Evolutionary conservation across 2,329 filamentous ascomycete species (phyloP), one percentile per base, ranked within the genome.

Genomic region (Arthroderma sp.): DNA sequence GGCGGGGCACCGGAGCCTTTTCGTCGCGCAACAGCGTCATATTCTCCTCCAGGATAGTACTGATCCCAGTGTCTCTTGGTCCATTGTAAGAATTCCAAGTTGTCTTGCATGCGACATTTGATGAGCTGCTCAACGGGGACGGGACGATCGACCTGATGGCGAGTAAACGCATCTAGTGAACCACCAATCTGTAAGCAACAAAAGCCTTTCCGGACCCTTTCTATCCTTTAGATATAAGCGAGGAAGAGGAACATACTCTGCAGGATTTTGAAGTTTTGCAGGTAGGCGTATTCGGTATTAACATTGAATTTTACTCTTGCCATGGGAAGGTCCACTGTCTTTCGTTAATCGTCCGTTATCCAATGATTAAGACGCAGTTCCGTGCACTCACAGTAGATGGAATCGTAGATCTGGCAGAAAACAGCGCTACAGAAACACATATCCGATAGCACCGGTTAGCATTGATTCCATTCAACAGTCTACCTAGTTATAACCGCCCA

Each of bases 21-120:
- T 64, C 91, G 78, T 60, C 91, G 79, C 45, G 74, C 73, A 28
- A 94, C 75, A 7, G 91, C 86, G 62, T 98, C 91, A 71, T 98
- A 98, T 53, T 96, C 91, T 58, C 91, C 87, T 48, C 91, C 91
- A 5, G 91, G 91, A 68, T 86, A 98, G 73, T 95, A 87, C 63
- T 95, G 86, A 60, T 98, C 91, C 91, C 91, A 98, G 72, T 87
- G 95, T 56, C 77, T 75, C 77, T 98, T 98, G 48, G 82, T 82
- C 83, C 87, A 98, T 70, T 98, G 91, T 49, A 98, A 74, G 65
- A 98, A 98, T 63, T 96, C 91, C 57, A 98, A 83, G 71, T 98
- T 98, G 68, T 98, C 91, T 75, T 98, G 91, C 89, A 98, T 98
- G 74, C 94, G 95, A 75, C 91, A 98, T 68, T 96, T 98, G 58